These are phyloP conservation scores for Colletotrichum agaves DNA, from an alignment of 2,329 filamentous ascomycete genomes.

Conservation along the genomic window DNA sequence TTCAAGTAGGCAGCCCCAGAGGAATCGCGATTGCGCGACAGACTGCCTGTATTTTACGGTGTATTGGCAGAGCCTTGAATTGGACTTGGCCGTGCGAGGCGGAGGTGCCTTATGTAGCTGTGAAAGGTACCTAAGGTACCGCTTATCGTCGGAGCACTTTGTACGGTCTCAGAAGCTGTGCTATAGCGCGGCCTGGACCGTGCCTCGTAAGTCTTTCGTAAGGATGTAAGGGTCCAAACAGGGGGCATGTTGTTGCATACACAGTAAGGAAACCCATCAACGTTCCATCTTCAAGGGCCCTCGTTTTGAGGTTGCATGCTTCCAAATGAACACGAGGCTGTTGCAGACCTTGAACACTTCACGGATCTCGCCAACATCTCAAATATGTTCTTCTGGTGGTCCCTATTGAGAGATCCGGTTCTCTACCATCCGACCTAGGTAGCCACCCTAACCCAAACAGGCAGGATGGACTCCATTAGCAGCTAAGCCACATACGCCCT, in stretches of 20 bases:
- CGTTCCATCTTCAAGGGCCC: slow-evolving; percentile 1
- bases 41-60: too few species aligned
- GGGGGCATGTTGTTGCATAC: neutral
- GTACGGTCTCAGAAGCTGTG: slow-evolving; percentile 1
- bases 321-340: neutral
- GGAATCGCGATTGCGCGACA: neutral
- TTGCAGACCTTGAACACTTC: neutral
- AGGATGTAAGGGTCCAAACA: neutral
- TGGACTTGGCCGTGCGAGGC: neutral
- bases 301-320: neutral
- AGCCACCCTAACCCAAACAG: too few species aligned
- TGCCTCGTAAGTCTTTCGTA: neutral
- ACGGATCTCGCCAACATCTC: neutral
- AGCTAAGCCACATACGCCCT: too few species aligned
- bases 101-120: neutral
- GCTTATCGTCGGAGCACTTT: slow-evolving; percentile 3
- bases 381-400: neutral
- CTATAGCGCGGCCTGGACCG: slow-evolving; percentile 18
- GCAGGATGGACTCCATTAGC: too few species aligned
- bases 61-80: too few species aligned
- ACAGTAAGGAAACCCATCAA: neutral
- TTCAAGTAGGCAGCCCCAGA: neutral
- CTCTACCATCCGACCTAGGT: neutral
- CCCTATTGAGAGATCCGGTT: neutral
- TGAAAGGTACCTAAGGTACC: too few species aligned